Evolutionary conservation across 139 green algal species (phyloP).

Genomic region (Desmodesmus armatus): DNA sequence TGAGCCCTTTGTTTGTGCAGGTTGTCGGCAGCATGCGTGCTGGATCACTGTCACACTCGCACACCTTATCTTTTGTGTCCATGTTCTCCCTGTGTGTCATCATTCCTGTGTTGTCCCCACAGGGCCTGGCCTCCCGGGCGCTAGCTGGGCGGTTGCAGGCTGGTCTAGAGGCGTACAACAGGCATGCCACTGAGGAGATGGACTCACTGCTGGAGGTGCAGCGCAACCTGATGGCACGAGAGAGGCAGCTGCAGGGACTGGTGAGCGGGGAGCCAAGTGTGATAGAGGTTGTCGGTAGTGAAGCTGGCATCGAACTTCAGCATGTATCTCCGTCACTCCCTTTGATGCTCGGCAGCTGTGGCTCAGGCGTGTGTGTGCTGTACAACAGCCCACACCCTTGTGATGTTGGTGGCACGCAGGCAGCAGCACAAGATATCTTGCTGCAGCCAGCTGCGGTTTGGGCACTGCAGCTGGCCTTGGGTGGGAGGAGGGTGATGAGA

Average conservation of each 20-base stretch:
- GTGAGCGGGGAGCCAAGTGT: slow-evolving; percentile 40
- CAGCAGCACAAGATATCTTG: too few species aligned
- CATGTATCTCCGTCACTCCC: too few species aligned
- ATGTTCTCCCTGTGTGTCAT: not conserved
- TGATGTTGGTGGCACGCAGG: too few species aligned
- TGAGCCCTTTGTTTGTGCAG: slow-evolving; percentile 9
- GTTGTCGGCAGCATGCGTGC: not conserved
- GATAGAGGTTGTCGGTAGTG: too few species aligned
- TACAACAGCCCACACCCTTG: too few species aligned
- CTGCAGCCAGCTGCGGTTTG: too few species aligned
- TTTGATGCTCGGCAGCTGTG: not conserved
- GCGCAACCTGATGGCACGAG: slow-evolving; percentile 54
- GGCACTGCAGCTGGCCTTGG: too few species aligned
- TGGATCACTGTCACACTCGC: not conserved
- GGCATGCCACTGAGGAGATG: slow-evolving; percentile 54
- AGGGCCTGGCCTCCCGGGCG: slow-evolving; percentile 41
- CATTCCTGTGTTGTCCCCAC: not conserved
- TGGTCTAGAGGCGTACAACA: slow-evolving; percentile 48
- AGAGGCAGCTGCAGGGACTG: slow-evolving; percentile 54
- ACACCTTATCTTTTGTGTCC: not conserved
- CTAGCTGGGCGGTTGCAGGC: slow-evolving; percentile 57
- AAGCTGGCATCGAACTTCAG: too few species aligned
- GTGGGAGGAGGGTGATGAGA: too few species aligned
- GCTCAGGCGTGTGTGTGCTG: too few species aligned
- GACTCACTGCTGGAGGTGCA: slow-evolving; percentile 65